Percentiles rank a stretch among this genome's conserved stretches.
Evolutionary conservation across 1,139 yeast genomes (phyloP).

Genomic region (Suhomyces ambrosiae): DNA sequence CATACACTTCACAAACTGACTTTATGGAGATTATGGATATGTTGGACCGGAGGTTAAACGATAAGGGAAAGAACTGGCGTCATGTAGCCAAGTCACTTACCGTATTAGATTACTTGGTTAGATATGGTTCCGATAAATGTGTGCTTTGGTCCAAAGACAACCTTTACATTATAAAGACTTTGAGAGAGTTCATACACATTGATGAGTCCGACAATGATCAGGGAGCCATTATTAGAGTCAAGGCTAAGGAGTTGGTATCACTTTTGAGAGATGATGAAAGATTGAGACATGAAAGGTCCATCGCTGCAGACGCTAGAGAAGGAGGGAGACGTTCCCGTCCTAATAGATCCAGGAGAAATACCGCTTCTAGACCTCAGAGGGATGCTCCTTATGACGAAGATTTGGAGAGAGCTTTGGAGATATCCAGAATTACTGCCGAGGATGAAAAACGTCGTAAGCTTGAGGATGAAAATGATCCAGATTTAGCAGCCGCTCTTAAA

Average conservation of each 20-base stretch:
- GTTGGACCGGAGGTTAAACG: constrained; percentile 90
- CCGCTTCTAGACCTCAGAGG: constrained; percentile 18
- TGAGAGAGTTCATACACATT: constrained; percentile 84
- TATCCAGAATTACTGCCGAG: constrained; percentile 80
- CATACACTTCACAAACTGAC: constrained; percentile 72
- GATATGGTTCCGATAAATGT: constrained; percentile 87
- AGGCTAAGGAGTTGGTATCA: constrained; percentile 87
- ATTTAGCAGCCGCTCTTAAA: constrained; percentile 77
- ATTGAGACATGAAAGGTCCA: constrained; percentile 70
- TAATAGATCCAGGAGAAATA: constrained; percentile 23
- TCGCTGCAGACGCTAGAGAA: constrained; percentile 21
- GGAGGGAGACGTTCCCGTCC: constrained; percentile 25
- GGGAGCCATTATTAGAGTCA: constrained; percentile 86
- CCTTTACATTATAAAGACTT: constrained; percentile 83
- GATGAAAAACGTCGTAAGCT: constrained; percentile 53
- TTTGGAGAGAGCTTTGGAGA: constrained; percentile 78
- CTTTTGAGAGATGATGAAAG: constrained; percentile 83
- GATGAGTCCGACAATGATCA: constrained; percentile 85
- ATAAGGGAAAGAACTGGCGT: constrained; percentile 97
- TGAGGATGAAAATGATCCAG: constrained; percentile 63
- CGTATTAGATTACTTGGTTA: constrained; percentile 82
- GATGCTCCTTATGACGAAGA: constrained; percentile 74
- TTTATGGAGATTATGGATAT: constrained; percentile 93
- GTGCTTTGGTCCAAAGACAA: constrained; percentile 95
- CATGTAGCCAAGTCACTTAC: constrained; percentile 92